phyloP scores from a whole-genome alignment of 306 rosid species.

The Medicago lupulina region DNA sequence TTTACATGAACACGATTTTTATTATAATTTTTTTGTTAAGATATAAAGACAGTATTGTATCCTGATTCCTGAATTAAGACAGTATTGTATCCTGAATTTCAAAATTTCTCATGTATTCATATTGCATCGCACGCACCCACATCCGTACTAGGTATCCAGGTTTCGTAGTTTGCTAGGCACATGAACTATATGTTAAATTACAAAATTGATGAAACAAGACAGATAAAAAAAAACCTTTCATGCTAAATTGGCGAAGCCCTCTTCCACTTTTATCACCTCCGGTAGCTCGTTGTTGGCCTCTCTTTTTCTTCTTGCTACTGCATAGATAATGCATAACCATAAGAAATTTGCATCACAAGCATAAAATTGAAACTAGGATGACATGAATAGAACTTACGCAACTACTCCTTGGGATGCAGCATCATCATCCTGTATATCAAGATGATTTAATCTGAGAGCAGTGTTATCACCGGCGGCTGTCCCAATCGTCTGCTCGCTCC shows the following conservation, averaged over 20 bases:
- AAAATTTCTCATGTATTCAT: too few species aligned
- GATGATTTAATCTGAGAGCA: slow-evolving; percentile 71
- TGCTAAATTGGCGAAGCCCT: slow-evolving; percentile 98
- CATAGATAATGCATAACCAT: neutral
- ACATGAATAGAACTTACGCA: slow-evolving; percentile 63
- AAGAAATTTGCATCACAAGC: slow-evolving; percentile 5
- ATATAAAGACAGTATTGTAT: too few species aligned
- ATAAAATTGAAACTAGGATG: neutral
- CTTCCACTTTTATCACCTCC: slow-evolving; percentile 98
- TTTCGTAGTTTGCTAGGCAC: neutral
- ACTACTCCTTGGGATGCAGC: slow-evolving; percentile 87
- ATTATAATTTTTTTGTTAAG: too few species aligned
- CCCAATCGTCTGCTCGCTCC: slow-evolving; percentile 93
- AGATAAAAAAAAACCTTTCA: slow-evolving; percentile 68
- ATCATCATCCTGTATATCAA: slow-evolving; percentile 87
- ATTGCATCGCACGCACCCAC: too few species aligned
- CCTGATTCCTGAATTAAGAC: too few species aligned
- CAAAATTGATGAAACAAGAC: neutral
- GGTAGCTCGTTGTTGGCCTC: slow-evolving; percentile 94
- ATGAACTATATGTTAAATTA: slow-evolving; percentile 16
- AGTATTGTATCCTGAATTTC: too few species aligned
- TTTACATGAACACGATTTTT: too few species aligned
- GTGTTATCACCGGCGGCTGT: slow-evolving; percentile 81
- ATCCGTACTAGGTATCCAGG: too few species aligned
- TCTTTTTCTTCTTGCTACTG: slow-evolving; percentile 93